Evolutionary conservation across 2,329 filamentous ascomycete species (phyloP).

Genomic region (Penicillium sp.): DNA sequence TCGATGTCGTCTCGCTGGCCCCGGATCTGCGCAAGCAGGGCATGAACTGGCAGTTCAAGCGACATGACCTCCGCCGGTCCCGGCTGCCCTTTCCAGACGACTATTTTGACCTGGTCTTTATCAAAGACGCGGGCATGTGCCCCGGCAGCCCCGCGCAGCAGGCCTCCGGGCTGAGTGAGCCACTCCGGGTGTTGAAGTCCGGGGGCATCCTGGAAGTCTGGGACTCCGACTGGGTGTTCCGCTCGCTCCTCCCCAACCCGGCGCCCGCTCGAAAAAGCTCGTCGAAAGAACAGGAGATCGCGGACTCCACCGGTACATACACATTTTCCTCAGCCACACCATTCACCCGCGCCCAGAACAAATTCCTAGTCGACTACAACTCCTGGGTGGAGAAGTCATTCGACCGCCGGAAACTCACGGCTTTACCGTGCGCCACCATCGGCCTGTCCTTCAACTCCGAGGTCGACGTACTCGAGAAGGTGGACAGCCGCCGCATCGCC

Average conservation of each 20-base stretch:
- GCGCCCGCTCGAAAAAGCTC: conserved; percentile 57
- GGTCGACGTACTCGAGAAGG: conserved; percentile 64
- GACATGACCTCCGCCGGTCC: conserved; percentile 73
- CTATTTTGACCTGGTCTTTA: conserved; percentile 83
- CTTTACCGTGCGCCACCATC: conserved; percentile 75
- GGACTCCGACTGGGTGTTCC: conserved; percentile 82
- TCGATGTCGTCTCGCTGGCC: conserved; percentile 75
- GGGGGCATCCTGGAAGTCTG: conserved; percentile 82
- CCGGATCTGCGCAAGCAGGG: conserved; percentile 64
- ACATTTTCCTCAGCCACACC: conserved; percentile 78
- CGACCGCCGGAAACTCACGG: conserved; percentile 65
- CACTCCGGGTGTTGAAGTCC: conserved; percentile 69
- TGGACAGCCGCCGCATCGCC: conserved; percentile 74
- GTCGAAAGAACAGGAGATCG: conserved; percentile 62
- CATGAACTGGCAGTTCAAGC: conserved; percentile 84
- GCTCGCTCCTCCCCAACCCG: conserved; percentile 77
- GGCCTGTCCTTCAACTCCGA: conserved; percentile 78
- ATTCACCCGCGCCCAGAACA: conserved; percentile 75
- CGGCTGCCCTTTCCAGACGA: conserved; percentile 75
- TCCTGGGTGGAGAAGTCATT: conserved; percentile 74
- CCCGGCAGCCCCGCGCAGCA: conserved; percentile 57
- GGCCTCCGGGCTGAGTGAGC: conserved; percentile 64
- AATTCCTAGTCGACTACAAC: conserved; percentile 79
- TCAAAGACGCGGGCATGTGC: conserved; percentile 77
- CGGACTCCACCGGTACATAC: conserved; percentile 73